Base-by-base conservation (phyloP, 495 filamentous ascomycete species). In the Talaromyces nanjingensis region DNA sequence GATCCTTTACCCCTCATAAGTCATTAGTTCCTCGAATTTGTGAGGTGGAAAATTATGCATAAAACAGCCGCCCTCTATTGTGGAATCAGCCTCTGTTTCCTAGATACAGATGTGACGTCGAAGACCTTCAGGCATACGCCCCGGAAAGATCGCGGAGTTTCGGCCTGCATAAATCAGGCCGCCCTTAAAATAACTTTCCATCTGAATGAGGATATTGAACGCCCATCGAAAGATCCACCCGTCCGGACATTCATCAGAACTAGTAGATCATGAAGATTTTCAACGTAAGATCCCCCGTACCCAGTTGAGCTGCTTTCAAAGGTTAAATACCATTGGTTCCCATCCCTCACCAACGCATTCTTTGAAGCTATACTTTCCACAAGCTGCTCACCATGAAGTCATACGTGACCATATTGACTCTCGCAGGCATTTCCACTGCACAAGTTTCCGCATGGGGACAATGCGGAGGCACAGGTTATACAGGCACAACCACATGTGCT, bases 381-480 rank as follows among this genome's bases (percentile, higher is more conserved):
- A 16, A 4, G 16, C 37, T 37, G 8, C 33, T 29, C 55, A 58
- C 55, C 22, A 58, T 58, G 55, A 58, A 29, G 24, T 20, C 8
- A 8, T 33, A 14, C 22, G 11, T 59, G 2, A 59, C 68, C 63
- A 55, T 68, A 63, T 34, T 70, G 63, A 24, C 39, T 69, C 12
- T 49, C 64, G 27, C 68, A 67, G 20, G 64, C 66, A 20, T 20
- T n/a, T 3, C 18, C 6, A 27, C 56, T 59, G 56, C 56, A 9
- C 56, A 59, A 33, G n/a, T 34, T 9, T 20, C 56, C 20, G 56
- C 56, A 6, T 54, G 49, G 70, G 72, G 69, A 29, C 75, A 76
- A 33, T 79, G 77, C 57, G 77, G 76, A 25, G 77, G 77, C 14
- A 37, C 29, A 4, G 74, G 69, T 5, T 79, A 77, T 59, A 67